Base-by-base conservation (phyloP, 768 basidiomycete genomes). In the Pulveroboletus ravenelii region DNA sequence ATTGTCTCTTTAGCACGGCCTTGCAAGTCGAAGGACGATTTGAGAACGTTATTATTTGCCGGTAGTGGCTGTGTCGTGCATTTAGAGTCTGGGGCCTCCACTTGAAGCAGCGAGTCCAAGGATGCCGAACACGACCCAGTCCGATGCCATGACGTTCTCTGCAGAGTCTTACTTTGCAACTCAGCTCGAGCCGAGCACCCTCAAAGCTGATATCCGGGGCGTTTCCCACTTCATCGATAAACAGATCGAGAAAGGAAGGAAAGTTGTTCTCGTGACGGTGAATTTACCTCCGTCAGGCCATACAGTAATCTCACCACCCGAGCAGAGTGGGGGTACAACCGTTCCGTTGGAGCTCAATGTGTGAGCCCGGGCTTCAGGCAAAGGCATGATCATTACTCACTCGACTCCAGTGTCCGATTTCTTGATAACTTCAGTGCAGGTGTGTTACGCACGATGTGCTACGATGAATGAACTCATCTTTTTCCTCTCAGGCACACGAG, bases 351-450 rank as follows among this genome's bases (percentile, higher is more conserved):
- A 99, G 75, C 89, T 93, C 76, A 98, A 98, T 64, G 93, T 97
- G 96, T 97, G 78, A 84, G 94, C 76, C 47, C 27, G 44, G 34
- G 48, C 43, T 38, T 31, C 40, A 43, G 36, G 43, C 45, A 10
- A 43, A 50, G 41, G 29, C 50, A 35, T 39, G 49, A 46, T 42
- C 50, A 3, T 58, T 51, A 55, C 61, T 66, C 30, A 64, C 43
- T 38, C 36, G 45, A 29, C 27, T 58, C 63, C 45, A 99, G 95
- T 60, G 96, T 99, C 41, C 90, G 96, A 45, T 99, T 97, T 68
- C 77, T 99, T 27, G 95, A 98, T 67, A 98, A 99, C 74, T 98
- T 98, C 71, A 96, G 93, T 70, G 95, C 96, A 52, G 93, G 93
- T 89, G 41, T 53, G 85, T 63, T 31, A 3, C 15, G 17, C 23